A percentile compares a stretch with the other conserved stretches of the same genome.
These are phyloP conservation scores for Anthracocystis walkeri DNA, from an alignment of 1,284 basidiomycete species.

Conservation along the genomic window DNA sequence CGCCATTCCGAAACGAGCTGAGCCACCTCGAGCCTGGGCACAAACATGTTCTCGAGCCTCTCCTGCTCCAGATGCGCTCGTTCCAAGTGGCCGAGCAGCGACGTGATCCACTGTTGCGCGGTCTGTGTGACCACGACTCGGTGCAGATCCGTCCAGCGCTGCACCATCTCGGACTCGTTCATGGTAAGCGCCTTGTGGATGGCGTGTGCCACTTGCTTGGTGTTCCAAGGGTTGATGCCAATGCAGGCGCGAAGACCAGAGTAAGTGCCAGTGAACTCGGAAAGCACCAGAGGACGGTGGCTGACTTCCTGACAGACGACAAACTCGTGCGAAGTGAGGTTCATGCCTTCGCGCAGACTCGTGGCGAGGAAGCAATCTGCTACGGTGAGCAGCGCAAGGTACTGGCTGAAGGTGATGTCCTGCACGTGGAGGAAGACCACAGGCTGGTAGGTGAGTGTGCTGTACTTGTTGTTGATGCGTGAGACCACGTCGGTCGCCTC, in stretches of 20 bases:
- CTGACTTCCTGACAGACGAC: slow-evolving; percentile 75
- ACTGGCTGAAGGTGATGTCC: slow-evolving; percentile 86
- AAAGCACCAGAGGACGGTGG: slow-evolving; percentile 79
- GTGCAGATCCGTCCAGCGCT: slow-evolving; percentile 86
- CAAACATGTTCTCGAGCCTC: slow-evolving; percentile 60
- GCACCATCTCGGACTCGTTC: slow-evolving; percentile 78
- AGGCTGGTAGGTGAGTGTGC: slow-evolving; percentile 85
- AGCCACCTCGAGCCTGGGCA: slow-evolving; percentile 65
- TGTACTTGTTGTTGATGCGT: slow-evolving; percentile 84
- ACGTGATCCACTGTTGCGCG: slow-evolving; percentile 83
- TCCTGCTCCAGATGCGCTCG: slow-evolving; percentile 66
- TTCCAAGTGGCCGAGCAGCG: slow-evolving; percentile 75
- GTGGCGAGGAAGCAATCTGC: slow-evolving; percentile 90
- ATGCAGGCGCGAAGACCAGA: slow-evolving; percentile 87
- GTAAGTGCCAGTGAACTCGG: slow-evolving; percentile 85
- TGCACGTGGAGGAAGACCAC: slow-evolving; percentile 88
- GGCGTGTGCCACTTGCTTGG: slow-evolving; percentile 74
- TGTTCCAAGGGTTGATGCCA: slow-evolving; percentile 77
- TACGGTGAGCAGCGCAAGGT: slow-evolving; percentile 82
- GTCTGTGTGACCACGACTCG: slow-evolving; percentile 87
- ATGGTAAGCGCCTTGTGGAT: slow-evolving; percentile 82
- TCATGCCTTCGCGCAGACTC: slow-evolving; percentile 87
- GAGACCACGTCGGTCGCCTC: slow-evolving; percentile 82
- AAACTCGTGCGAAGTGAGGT: slow-evolving; percentile 83
- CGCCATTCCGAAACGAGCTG: slow-evolving; percentile 71